Evolutionary conservation across 169 alveolate species (phyloP), one percentile per base, ranked within the genome.

Genomic region (Eimeria maxima): DNA sequence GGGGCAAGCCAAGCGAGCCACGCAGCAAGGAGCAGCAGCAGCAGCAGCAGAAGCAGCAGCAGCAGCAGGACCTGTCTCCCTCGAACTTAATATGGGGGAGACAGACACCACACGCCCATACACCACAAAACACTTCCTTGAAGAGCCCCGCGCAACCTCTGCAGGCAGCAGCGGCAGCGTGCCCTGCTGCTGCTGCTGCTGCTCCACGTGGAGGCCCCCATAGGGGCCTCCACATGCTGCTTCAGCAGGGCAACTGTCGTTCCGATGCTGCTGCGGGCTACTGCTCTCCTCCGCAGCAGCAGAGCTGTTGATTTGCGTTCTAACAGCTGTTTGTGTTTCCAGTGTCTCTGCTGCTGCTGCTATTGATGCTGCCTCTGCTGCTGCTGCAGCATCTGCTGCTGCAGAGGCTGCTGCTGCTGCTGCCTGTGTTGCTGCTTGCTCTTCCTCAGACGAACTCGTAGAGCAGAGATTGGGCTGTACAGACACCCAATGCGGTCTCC

Each of bases 61-160:
- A 0, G 10, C 60, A n/a, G 74, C 74, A 65, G 74, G 33, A 65
- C 42, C 74, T 65, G 74, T 65, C 42, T 18, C 74, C 74, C n/a
- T 65, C 42, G 74, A n/a, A 65, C 74, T 14, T n/a, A 65, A n/a
- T 8, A 65, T 20, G 42, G 74, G 74, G 74, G 74, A 65, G 74
- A 65, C 74, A 65, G 74, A 65, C 74, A 65, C 74, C 74, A 65
- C 74, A 18, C 13, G 74, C 29, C 74, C 74, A n/a, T 65, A 65
- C 33, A 65, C 74, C 74, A 18, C 74, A 20, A 65, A 65, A 11
- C 42, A 18, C n/a, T n/a, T n/a, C 74, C 74, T 20, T 7, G 60
- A 14, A 14, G 20, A 7, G 6, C 60, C 16, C 10, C 60, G 16
- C 0, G 20, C 60, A 11, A 14, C 60, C 20, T 16, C 33, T 33